A percentile compares a stretch with the other conserved stretches of the same genome.
These are phyloP conservation scores for Penicillium sp. DNA, from an alignment of 2,329 filamentous ascomycete genomes.

Conservation along the genomic window DNA sequence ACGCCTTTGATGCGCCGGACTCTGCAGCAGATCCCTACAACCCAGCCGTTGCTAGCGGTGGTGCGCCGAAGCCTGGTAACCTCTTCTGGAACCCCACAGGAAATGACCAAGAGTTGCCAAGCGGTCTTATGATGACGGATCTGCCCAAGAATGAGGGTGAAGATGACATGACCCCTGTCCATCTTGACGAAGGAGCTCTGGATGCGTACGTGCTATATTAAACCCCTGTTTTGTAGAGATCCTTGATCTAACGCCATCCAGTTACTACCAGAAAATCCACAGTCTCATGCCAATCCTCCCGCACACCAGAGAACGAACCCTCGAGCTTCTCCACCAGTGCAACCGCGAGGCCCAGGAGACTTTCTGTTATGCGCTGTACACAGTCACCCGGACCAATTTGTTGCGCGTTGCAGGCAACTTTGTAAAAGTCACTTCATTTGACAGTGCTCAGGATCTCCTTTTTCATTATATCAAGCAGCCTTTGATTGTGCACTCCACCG, in stretches of 20 bases:
- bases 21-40: constrained; percentile 30
- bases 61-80: constrained; percentile 33
- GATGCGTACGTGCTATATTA: constrained; percentile 31
- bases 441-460: constrained; percentile 40
- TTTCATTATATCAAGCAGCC: constrained; percentile 38
- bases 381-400: constrained; percentile 36
- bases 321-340: constrained; percentile 37
- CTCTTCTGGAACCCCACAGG: constrained; percentile 36
- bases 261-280: constrained; percentile 42
- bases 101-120: constrained; percentile 30
- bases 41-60: constrained; percentile 35
- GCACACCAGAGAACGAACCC: constrained; percentile 35
- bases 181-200: constrained; percentile 38
- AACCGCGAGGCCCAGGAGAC: constrained; percentile 39
- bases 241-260: constrained; percentile 19
- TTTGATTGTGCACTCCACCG: constrained; percentile 30
- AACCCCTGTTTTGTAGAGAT: neutral
- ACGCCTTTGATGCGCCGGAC: constrained; percentile 33
- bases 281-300: constrained; percentile 40
- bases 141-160: constrained; percentile 30
- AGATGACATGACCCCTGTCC: constrained; percentile 34
- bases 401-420: constrained; percentile 32
- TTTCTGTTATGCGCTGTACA: constrained; percentile 39
- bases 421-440: constrained; percentile 34
- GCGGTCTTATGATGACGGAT: constrained; percentile 31